Evolutionary conservation across 768 basidiomycete genomes (phyloP).

Genomic region (Grammothele lineata): DNA sequence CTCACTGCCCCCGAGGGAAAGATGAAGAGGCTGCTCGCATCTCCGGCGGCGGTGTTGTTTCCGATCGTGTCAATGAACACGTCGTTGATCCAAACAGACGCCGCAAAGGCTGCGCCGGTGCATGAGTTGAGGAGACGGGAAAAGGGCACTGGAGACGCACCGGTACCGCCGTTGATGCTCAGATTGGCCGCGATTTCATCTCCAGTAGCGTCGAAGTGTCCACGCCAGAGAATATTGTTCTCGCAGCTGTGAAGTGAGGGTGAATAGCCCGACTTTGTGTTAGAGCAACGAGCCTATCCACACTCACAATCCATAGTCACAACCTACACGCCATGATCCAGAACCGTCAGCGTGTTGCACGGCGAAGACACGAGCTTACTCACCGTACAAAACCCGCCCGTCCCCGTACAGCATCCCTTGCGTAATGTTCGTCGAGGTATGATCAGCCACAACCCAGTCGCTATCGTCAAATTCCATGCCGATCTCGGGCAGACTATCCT

Average conservation of each 20-base stretch:
- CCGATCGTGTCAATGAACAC: constrained; percentile 66
- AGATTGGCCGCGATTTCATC: constrained; percentile 64
- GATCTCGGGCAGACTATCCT: constrained; percentile 73
- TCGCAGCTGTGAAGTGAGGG: constrained; percentile 54
- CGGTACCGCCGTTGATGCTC: constrained; percentile 78
- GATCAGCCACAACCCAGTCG: constrained; percentile 62
- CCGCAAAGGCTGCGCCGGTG: constrained; percentile 58
- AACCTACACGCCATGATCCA: constrained; percentile 31
- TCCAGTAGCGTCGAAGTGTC: constrained; percentile 67
- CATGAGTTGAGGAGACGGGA: not conserved
- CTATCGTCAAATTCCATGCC: constrained; percentile 52
- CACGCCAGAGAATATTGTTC: constrained; percentile 76
- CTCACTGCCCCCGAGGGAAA: constrained; percentile 55
- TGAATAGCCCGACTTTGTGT: not conserved
- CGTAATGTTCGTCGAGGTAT: constrained; percentile 69
- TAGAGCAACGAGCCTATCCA: no score
- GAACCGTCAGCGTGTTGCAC: not conserved
- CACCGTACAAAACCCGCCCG: constrained; percentile 66
- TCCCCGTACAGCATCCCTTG: constrained; percentile 67
- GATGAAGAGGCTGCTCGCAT: constrained; percentile 55
- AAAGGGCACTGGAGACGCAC: constrained; percentile 29
- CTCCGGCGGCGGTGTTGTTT: constrained; percentile 58
- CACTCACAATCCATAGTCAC: constrained; percentile 80
- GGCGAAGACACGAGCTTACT: not conserved
- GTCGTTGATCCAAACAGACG: constrained; percentile 76